A percentile compares a stretch with the other conserved stretches of the same genome.
These are phyloP conservation scores for Meyerozyma sp. DNA, from an alignment of 1,139 yeast genomes.

Conservation along the genomic window DNA sequence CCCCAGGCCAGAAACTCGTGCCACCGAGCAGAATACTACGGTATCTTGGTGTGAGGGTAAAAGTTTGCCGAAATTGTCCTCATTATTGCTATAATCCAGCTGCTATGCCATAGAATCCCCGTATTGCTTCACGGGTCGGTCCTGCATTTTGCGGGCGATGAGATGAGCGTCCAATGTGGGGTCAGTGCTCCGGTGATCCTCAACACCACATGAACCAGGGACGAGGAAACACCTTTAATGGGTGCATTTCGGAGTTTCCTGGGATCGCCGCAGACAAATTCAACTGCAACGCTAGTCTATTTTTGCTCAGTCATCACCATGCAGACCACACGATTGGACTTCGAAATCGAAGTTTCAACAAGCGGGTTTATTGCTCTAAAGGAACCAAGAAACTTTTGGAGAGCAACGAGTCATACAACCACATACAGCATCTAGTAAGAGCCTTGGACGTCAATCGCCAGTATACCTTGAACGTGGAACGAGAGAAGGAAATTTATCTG, in stretches of 20 bases:
- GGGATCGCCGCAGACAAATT: slow-evolving; percentile 40
- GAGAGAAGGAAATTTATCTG: neutral
- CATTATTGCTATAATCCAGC: no score
- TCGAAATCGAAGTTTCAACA: slow-evolving; percentile 29
- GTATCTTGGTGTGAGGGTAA: slow-evolving; percentile 52
- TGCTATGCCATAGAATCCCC: neutral
- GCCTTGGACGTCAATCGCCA: slow-evolving; percentile 22
- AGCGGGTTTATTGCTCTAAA: slow-evolving; percentile 45
- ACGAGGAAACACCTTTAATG: slow-evolving; percentile 21
- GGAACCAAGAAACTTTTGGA: slow-evolving; percentile 36
- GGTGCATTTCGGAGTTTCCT: slow-evolving; percentile 30
- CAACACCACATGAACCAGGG: neutral
- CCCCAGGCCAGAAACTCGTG: slow-evolving; percentile 49
- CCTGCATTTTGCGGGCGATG: neutral
- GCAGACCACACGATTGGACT: slow-evolving; percentile 54
- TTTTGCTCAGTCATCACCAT: slow-evolving; percentile 52
- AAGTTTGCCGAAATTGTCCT: neutral
- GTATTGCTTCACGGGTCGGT: neutral
- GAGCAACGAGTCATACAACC: slow-evolving; percentile 18
- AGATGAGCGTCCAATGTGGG: neutral
- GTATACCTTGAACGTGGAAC: slow-evolving; percentile 12
- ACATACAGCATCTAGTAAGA: slow-evolving; percentile 17
- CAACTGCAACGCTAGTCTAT: slow-evolving; percentile 20
- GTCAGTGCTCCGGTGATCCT: neutral
- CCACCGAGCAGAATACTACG: slow-evolving; percentile 69